Evolutionary conservation across 2,329 filamentous ascomycete species (phyloP).

Genomic region (Hirsutella thompsonii): DNA sequence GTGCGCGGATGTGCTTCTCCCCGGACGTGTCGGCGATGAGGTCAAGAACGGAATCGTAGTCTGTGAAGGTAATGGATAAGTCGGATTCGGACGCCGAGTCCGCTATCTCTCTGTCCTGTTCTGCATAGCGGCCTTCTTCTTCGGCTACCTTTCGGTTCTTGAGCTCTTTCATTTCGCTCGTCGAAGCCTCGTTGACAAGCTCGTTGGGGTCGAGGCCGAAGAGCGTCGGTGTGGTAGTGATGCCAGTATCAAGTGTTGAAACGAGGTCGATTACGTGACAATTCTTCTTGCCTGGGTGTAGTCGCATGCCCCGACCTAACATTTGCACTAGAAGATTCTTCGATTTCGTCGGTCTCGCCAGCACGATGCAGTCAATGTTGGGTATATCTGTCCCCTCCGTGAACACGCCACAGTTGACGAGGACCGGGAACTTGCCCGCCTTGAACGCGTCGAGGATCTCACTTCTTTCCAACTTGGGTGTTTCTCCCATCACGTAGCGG

Average conservation of each 20-base stretch:
- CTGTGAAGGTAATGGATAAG: slow-evolving; percentile 60
- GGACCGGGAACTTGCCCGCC: slow-evolving; percentile 64
- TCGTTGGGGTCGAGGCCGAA: slow-evolving; percentile 84
- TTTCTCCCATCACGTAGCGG: slow-evolving; percentile 74
- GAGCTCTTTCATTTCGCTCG: slow-evolving; percentile 45
- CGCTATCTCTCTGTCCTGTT: background rate
- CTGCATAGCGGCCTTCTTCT: slow-evolving; percentile 14
- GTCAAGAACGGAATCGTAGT: slow-evolving; percentile 87
- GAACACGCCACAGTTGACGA: slow-evolving; percentile 92
- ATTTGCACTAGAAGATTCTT: slow-evolving; percentile 93
- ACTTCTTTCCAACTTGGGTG: slow-evolving; percentile 53
- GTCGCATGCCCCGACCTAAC: slow-evolving; percentile 87
- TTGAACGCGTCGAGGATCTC: slow-evolving; percentile 66
- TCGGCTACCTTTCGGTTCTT: slow-evolving; percentile 33
- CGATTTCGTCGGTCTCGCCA: slow-evolving; percentile 80
- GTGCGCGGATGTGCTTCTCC: slow-evolving; percentile 63
- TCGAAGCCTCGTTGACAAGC: slow-evolving; percentile 54
- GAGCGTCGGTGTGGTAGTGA: slow-evolving; percentile 81
- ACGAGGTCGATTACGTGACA: slow-evolving; percentile 98
- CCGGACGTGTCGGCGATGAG: slow-evolving; percentile 70
- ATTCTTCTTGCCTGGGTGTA: slow-evolving; percentile 68
- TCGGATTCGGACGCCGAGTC: slow-evolving; percentile 6
- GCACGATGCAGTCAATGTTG: slow-evolving; percentile 85
- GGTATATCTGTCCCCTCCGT: slow-evolving; percentile 97
- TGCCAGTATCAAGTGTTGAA: slow-evolving; percentile 67